A percentile compares a stretch with the other conserved stretches of the same genome.
Conservation (phyloP, 495 filamentous ascomycete species). For the Diplogelasinospora grovesii region DNA sequence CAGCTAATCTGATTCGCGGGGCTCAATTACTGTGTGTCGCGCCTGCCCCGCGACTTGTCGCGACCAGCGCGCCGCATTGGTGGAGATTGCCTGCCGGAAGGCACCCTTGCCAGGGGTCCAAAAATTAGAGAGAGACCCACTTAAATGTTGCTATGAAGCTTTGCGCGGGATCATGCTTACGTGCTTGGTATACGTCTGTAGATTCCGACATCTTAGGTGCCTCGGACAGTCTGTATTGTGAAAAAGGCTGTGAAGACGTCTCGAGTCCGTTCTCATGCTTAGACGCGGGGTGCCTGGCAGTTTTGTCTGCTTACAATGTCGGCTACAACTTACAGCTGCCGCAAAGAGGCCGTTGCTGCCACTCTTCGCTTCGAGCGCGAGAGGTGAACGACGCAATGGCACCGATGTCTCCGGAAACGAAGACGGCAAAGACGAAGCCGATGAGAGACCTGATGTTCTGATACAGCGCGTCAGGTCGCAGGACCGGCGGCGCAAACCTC, state of each 20-base stretch:
- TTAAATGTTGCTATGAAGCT: too few species aligned
- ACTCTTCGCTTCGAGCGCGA: conserved; percentile 4
- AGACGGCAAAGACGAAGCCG: too few species aligned
- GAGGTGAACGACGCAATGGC: too few species aligned
- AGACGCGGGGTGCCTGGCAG: conserved; percentile 25
- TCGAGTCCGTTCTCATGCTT: conserved; percentile 39
- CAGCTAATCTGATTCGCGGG: too few species aligned
- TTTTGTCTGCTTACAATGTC: conserved; percentile 47
- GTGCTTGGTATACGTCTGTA: too few species aligned
- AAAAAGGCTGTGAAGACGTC: background rate
- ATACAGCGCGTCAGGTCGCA: too few species aligned
- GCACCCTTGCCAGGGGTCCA: background rate
- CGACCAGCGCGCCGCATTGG: conserved; percentile 6
- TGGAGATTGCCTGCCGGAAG: conserved; percentile 15
- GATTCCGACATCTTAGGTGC: too few species aligned
- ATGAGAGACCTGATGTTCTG: too few species aligned
- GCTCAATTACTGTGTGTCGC: too few species aligned
- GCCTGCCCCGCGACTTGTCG: conserved; percentile 6
- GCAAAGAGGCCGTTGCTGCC: conserved; percentile 8
- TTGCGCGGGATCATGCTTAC: too few species aligned
- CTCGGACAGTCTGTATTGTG: conserved; percentile 12
- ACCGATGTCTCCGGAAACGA: too few species aligned
- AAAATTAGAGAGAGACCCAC: conserved; percentile 15
- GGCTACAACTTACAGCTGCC: conserved; percentile 26
- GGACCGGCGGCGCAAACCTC: background rate